Conservation (phyloP, 192 early-diverging fungal genomes). For the Coemansia sp. region DNA sequence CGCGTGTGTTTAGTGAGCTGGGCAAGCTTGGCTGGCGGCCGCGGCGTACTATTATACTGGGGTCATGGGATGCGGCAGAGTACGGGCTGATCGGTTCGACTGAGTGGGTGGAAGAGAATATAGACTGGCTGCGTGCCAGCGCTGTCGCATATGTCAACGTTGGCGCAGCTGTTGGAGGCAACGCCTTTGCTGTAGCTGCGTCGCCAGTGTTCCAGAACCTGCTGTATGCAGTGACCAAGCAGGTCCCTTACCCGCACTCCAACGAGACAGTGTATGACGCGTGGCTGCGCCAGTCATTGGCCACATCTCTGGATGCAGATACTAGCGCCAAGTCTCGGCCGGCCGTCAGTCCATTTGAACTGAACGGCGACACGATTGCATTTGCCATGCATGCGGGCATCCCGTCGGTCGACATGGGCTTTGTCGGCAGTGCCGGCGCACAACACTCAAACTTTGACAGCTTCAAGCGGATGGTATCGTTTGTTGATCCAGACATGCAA, state of each 20-base stretch:
- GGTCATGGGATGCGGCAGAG: conserved; percentile 68
- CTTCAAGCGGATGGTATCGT: conserved; percentile 58
- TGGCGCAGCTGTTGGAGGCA: conserved; percentile 55
- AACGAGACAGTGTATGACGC: conserved; percentile 53
- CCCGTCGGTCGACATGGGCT: conserved; percentile 55
- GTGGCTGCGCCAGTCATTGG: conserved; percentile 39
- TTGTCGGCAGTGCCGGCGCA: conserved; percentile 53
- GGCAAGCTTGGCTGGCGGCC: conserved; percentile 60
- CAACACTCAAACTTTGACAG: conserved; percentile 71
- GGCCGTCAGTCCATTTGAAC: conserved; percentile 35
- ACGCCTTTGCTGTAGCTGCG: conserved; percentile 45
- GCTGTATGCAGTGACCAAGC: conserved; percentile 50
- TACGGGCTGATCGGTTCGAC: conserved; percentile 63
- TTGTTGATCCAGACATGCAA: conserved; percentile 56
- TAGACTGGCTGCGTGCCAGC: conserved; percentile 52
- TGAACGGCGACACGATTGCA: conserved; percentile 57
- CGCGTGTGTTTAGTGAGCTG: conserved; percentile 53
- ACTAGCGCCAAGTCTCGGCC: conserved; percentile 10
- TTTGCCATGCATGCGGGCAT: conserved; percentile 66
- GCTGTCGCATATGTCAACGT: conserved; percentile 60
- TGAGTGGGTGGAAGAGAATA: conserved; percentile 63
- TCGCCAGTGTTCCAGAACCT: conserved; percentile 53
- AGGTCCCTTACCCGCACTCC: conserved; percentile 47
- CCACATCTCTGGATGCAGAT: background rate
- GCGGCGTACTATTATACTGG: conserved; percentile 57